Conservation (phyloP, 495 filamentous ascomycete species). For the Neurospora sp. region DNA sequence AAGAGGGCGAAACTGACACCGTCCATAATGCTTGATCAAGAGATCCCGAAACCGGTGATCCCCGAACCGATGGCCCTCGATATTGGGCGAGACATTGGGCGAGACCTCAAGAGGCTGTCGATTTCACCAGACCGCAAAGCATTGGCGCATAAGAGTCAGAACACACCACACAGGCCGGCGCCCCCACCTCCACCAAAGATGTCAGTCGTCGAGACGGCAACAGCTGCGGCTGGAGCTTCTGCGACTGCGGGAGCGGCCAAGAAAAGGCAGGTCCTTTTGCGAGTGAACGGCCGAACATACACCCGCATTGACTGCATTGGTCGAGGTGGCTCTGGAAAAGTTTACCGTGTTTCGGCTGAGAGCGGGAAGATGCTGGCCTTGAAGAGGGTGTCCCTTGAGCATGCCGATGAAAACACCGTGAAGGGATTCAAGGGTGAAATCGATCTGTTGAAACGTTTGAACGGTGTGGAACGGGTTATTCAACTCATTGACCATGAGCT, state of each 20-base stretch:
- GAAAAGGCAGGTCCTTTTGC: conserved; percentile 68
- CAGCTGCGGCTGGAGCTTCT: conserved; percentile 69
- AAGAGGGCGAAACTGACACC: conserved; percentile 33
- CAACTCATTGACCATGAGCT: conserved; percentile 86
- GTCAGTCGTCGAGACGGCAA: conserved; percentile 86
- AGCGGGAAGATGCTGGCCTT: conserved; percentile 90
- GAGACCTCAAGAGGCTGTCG: conserved; percentile 9
- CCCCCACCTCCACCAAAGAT: conserved; percentile 84
- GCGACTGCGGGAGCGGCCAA: conserved; percentile 55
- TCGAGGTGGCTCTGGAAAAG: conserved; percentile 81
- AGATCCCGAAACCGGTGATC: conserved; percentile 44
- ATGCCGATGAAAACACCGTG: conserved; percentile 74
- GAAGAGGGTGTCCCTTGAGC: conserved; percentile 84
- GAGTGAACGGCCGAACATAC: conserved; percentile 85
- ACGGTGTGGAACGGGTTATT: conserved; percentile 79
- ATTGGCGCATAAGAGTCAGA: conserved; percentile 61
- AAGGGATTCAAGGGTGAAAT: conserved; percentile 95
- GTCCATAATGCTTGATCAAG: conserved; percentile 49
- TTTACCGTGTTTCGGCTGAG: conserved; percentile 95
- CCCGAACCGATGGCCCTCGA: conserved; percentile 25
- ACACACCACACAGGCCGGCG: conserved; percentile 76
- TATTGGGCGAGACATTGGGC: conserved; percentile 9
- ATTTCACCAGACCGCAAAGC: conserved; percentile 55
- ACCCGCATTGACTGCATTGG: conserved; percentile 83
- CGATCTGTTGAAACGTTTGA: conserved; percentile 72